Conservation (phyloP, 202 grass and related monocot genomes). For the Zizania palustris region DNA sequence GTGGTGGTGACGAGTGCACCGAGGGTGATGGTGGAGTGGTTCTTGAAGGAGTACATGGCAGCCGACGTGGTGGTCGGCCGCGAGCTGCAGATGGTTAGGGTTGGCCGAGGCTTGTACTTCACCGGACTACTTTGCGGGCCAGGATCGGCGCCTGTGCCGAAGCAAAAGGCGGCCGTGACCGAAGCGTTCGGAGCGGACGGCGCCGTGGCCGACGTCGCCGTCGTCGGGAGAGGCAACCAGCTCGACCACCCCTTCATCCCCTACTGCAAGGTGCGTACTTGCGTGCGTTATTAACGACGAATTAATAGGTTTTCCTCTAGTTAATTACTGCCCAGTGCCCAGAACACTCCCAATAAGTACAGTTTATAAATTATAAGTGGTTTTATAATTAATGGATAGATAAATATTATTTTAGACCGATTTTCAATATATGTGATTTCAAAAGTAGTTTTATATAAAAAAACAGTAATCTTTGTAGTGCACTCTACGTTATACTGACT, state of each 20-base stretch:
- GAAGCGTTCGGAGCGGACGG: slow-evolving; percentile 36
- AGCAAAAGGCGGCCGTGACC: slow-evolving; percentile 33
- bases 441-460: too few species aligned
- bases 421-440: too few species aligned
- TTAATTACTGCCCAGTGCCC: too few species aligned
- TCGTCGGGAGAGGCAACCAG: slow-evolving; percentile 40
- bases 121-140: slow-evolving; percentile 52
- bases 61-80: slow-evolving; percentile 60
- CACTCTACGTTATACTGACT: too few species aligned
- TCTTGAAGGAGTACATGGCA: slow-evolving; percentile 65
- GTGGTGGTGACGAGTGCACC: slow-evolving; percentile 68
- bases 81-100: slow-evolving; percentile 57
- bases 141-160: not conserved
- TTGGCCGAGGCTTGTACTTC: slow-evolving; percentile 51
- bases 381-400: too few species aligned
- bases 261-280: slow-evolving; percentile 62
- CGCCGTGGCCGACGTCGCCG: slow-evolving; percentile 48
- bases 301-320: too few species aligned
- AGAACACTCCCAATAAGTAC: too few species aligned
- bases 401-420: too few species aligned
- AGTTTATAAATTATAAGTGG: too few species aligned
- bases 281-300: too few species aligned
- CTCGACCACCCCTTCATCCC: slow-evolving; percentile 47
- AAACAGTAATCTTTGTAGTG: too few species aligned
- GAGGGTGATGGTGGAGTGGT: slow-evolving; percentile 67